Percentiles rank a stretch among this genome's conserved stretches.
Evolutionary conservation across 2,329 filamentous ascomycete genomes (phyloP).

Genomic region (Chaetomium strumarium): DNA sequence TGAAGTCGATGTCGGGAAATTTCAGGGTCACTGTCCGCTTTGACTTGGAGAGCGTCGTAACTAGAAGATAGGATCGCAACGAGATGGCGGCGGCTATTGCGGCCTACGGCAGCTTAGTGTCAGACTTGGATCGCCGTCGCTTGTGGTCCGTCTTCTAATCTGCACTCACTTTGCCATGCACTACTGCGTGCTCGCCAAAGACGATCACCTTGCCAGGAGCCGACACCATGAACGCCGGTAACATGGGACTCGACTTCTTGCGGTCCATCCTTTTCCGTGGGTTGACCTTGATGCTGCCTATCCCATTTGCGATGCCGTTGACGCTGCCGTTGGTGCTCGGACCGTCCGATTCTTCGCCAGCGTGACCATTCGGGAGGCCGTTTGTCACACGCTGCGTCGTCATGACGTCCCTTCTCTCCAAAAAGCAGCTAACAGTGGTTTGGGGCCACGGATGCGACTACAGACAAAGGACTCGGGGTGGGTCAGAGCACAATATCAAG

Average conservation of each 20-base stretch:
- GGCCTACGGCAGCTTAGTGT: conserved; percentile 44
- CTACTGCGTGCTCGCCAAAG: conserved; percentile 96
- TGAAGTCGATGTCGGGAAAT: conserved; percentile 84
- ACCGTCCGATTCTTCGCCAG: conserved; percentile 10
- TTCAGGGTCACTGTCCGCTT: conserved; percentile 79
- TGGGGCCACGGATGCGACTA: not conserved
- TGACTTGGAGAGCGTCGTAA: conserved; percentile 89
- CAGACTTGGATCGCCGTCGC: conserved; percentile 5
- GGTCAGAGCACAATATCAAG: conserved; percentile 14
- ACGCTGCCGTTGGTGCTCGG: conserved; percentile 20
- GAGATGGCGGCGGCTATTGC: conserved; percentile 95
- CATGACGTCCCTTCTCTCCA: conserved; percentile 9
- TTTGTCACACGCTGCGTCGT: conserved; percentile 15
- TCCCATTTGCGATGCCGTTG: conserved; percentile 27
- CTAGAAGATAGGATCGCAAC: conserved; percentile 90
- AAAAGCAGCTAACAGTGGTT: not conserved
- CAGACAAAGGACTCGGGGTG: conserved; percentile 1
- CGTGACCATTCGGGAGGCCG: conserved; percentile 11
- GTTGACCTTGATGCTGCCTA: conserved; percentile 25
- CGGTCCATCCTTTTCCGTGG: conserved; percentile 40
- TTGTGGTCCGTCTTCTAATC: not conserved
- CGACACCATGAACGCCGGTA: conserved; percentile 95
- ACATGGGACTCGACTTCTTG: conserved; percentile 59
- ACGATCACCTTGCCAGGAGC: conserved; percentile 98
- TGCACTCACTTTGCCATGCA: conserved; percentile 74